Percentiles rank a stretch among this genome's conserved stretches.
phyloP scores from a whole-genome alignment of 169 alveolate species.

The Neospora caninum region DNA sequence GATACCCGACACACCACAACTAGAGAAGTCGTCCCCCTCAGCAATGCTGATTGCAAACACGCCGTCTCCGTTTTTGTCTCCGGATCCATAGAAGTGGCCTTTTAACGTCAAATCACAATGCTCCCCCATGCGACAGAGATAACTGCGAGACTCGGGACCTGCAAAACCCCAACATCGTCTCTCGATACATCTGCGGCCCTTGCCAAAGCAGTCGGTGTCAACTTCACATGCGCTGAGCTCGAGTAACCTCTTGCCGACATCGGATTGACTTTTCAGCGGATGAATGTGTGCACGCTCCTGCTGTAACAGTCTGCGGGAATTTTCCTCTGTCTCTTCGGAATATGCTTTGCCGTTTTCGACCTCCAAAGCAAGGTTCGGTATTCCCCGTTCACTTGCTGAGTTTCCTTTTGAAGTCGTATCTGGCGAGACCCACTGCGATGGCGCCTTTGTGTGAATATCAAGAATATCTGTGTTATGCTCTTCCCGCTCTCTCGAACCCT shows the following conservation, averaged over 20 bases:
- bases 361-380: background rate
- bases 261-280: background rate
- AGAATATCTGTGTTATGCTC: background rate
- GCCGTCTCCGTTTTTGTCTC: constrained; percentile 27
- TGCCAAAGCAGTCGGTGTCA: constrained; percentile 62
- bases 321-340: background rate
- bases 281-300: background rate
- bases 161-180: constrained; percentile 70
- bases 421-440: background rate
- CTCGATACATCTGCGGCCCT: constrained; percentile 63
- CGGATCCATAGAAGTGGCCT: constrained; percentile 63
- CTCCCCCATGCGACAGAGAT: constrained; percentile 48
- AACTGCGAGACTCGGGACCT: constrained; percentile 48
- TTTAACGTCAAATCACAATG: constrained; percentile 17
- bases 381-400: background rate
- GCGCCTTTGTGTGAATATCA: background rate
- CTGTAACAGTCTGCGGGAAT: background rate
- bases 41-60: constrained; percentile 35
- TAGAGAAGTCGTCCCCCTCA: background rate
- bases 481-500: background rate
- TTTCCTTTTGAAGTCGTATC: background rate
- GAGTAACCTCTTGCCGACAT: constrained; percentile 31
- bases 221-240: constrained; percentile 32
- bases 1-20: background rate
- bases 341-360: background rate